Base-by-base conservation (phyloP, 768 basidiomycete species). In the Boletus pseudo-olivaceus region DNA sequence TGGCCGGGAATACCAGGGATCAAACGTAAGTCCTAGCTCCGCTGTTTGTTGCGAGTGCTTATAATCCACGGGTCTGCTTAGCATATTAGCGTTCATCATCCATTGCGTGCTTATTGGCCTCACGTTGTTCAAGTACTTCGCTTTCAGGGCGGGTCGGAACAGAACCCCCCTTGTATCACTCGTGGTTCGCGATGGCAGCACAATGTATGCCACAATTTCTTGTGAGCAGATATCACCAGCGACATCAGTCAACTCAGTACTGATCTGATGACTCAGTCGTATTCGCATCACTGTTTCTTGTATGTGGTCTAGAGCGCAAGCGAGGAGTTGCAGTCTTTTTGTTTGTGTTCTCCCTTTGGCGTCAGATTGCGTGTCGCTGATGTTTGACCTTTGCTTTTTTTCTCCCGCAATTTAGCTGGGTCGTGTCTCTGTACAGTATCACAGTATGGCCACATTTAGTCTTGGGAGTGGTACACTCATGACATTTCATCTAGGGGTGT, bases 161-260 rank as follows among this genome's bases (percentile, higher is more conserved):
- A 62, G 60, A 20, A 50, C 63, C 3, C 63, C 63, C 7, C 58
- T 65, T 17, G 52, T 65, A 29, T 65, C 54, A 14, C 57, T 65
- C 11, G 38, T 65, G 26, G 30, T 62, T 45, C 60, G 56, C 20
- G 59, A 63, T 33, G 35, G 51, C 15, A 54, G 51, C 33, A 52
- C 34, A 40, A 53, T 57, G 15, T n/a, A n/a, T n/a, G n/a, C n/a
- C n/a, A n/a, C n/a, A n/a, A n/a, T n/a, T n/a, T 10, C 12, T 33
- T 33, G 63, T 63, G 46, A 57, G 63, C 47, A 15, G 41, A 17
- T 9, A 2, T 39, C 23, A n/a, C 14, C 9, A 32, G 23, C 38
- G 5, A 23, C 11, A 35, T 27, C 17, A 4, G 9, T 17, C 10
- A 26, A 12, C 32, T 26, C 5, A 10, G 12, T 27, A 11, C 49